Evolutionary conservation across 805 yeast species (phyloP).

Genomic region (Kluyveromyces aestuarii): DNA sequence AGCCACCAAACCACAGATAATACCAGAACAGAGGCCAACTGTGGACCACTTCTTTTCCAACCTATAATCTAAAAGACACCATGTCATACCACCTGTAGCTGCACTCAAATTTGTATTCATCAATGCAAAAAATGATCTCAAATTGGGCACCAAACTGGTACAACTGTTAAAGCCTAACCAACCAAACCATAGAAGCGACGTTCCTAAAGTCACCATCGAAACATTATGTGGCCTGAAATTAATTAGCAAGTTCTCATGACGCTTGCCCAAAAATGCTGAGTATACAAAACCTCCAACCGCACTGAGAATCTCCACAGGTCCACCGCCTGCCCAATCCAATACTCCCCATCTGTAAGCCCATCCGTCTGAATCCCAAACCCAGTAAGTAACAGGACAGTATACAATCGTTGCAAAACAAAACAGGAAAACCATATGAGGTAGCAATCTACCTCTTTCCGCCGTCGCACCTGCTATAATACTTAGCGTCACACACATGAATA

Average conservation of each 20-base stretch:
- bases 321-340: conserved; percentile 96
- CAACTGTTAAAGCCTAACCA: conserved; percentile 97
- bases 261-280: conserved; percentile 69
- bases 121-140: conserved; percentile 80
- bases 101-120: conserved; percentile 89
- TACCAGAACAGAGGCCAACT: conserved; percentile 92
- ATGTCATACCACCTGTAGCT: conserved; percentile 80
- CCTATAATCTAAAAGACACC: conserved; percentile 87
- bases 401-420: conserved; percentile 88
- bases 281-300: conserved; percentile 88
- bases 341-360: conserved; percentile 94
- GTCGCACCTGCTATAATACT: conserved; percentile 89
- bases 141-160: conserved; percentile 70
- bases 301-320: conserved; percentile 88
- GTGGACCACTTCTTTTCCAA: conserved; percentile 87
- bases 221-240: conserved; percentile 95
- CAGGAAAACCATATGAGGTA: conserved; percentile 74
- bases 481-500: conserved; percentile 85
- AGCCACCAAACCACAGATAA: conserved; percentile 91
- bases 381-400: conserved; percentile 88
- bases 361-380: conserved; percentile 92
- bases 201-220: conserved; percentile 82
- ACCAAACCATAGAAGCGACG: conserved; percentile 81
- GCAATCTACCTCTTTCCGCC: conserved; percentile 85
- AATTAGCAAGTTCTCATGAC: conserved; percentile 66